Conservation (phyloP, 306 rosid genomes). For the Pyrus bretschneideri region DNA sequence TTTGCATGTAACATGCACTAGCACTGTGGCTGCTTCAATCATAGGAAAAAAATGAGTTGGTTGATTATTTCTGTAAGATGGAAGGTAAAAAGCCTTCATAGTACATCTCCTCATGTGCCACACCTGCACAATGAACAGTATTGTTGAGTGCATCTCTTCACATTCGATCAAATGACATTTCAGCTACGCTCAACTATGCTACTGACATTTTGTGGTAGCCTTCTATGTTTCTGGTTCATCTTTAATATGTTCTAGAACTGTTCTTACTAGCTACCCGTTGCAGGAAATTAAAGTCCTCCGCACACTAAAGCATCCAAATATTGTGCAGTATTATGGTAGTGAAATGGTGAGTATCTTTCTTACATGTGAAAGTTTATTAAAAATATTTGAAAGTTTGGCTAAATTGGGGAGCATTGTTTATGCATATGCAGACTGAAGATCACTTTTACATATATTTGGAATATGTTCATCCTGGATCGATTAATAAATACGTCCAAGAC, state of each 20-base stretch:
- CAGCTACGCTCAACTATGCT: not conserved
- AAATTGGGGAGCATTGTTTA: conserved; percentile 1
- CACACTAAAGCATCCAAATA: conserved; percentile 70
- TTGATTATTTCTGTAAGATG: not conserved
- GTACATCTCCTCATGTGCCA: not conserved
- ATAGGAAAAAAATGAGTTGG: not conserved
- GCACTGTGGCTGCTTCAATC: not conserved
- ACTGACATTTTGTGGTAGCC: not conserved
- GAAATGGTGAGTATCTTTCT: conserved; percentile 53
- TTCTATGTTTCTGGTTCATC: not conserved
- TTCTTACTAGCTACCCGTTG: conserved; percentile 23
- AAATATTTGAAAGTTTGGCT: not conserved
- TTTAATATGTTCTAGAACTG: conserved; percentile 2
- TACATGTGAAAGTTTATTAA: conserved; percentile 2
- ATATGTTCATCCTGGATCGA: conserved; percentile 81
- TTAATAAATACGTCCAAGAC: conserved; percentile 66
- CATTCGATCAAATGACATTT: not conserved
- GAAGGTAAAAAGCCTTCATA: not conserved
- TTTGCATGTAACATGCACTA: not conserved
- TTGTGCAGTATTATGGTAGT: conserved; percentile 86
- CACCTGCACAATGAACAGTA: not conserved
- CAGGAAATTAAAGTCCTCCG: conserved; percentile 86
- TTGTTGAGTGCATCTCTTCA: not conserved
- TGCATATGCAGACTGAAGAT: conserved; percentile 54
- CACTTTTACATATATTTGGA: conserved; percentile 83